Conservation (phyloP, 2,329 filamentous ascomycete species). For the Fusarium tupiense region DNA sequence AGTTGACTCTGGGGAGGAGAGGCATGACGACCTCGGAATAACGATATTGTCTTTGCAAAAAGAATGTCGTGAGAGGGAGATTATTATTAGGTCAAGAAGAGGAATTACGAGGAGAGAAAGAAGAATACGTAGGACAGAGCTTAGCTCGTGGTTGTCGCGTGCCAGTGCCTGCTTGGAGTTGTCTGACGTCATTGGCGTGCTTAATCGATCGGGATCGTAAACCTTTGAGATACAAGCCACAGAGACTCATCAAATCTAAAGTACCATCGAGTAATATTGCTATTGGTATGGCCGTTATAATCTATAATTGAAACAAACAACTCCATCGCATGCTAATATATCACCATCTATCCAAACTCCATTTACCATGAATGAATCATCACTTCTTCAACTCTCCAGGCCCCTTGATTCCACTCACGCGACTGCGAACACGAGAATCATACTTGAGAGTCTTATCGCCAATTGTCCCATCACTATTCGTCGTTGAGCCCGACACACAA, state of each 20-base stretch:
- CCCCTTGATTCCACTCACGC: conserved; percentile 21
- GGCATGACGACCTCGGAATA: conserved; percentile 29
- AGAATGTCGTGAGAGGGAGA: not conserved
- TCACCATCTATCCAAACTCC: not conserved
- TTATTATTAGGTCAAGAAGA: not conserved
- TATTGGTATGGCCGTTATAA: not conserved
- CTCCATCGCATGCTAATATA: not conserved
- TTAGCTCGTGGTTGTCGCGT: conserved; percentile 15
- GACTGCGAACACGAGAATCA: conserved; percentile 33
- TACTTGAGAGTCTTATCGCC: conserved; percentile 29
- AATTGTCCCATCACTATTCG: conserved; percentile 26
- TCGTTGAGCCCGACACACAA: conserved; percentile 38
- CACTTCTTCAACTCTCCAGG: conserved; percentile 30
- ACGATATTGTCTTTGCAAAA: not conserved
- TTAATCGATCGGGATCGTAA: conserved; percentile 19
- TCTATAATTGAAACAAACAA: not conserved
- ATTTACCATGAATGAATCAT: conserved; percentile 7
- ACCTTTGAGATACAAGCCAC: not conserved
- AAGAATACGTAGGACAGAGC: not conserved
- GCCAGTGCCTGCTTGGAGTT: conserved; percentile 24
- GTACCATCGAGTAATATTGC: not conserved
- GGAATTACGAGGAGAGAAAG: not conserved
- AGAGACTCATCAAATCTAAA: not conserved
- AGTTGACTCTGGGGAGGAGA: conserved; percentile 22
- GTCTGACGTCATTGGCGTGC: conserved; percentile 26